phyloP scores from a whole-genome alignment of 2,329 filamentous ascomycete genomes.

The Cladorrhinum sp. region DNA sequence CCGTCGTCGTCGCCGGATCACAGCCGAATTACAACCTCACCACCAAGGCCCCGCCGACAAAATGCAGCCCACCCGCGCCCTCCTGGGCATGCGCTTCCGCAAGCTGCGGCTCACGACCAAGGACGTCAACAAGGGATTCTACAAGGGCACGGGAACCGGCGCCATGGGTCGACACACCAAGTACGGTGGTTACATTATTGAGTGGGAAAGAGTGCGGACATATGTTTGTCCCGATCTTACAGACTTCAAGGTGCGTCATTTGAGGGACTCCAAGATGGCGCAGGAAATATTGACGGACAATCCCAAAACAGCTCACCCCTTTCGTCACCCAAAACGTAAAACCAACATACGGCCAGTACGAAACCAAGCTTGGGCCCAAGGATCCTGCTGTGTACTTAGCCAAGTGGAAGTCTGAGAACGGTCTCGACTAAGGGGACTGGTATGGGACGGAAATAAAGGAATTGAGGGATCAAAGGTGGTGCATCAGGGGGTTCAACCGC shows the following conservation, averaged over 20 bases:
- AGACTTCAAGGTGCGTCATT: constrained; percentile 63
- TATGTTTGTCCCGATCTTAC: constrained; percentile 75
- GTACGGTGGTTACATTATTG: constrained; percentile 77
- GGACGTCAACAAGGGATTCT: constrained; percentile 88
- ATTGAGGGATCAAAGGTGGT: neutral
- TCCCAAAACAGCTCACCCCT: constrained; percentile 64
- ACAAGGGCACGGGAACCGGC: constrained; percentile 91
- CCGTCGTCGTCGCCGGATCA: neutral
- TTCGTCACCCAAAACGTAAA: constrained; percentile 66
- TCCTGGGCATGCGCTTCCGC: constrained; percentile 62
- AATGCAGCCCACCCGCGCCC: constrained; percentile 66
- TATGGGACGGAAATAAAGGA: neutral
- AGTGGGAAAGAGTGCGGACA: constrained; percentile 85
- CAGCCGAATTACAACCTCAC: neutral
- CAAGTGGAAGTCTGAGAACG: constrained; percentile 67
- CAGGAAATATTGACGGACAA: constrained; percentile 20
- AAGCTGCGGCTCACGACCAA: constrained; percentile 87
- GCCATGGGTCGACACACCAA: constrained; percentile 83
- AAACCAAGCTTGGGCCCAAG: constrained; percentile 50
- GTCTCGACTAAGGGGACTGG: constrained; percentile 45
- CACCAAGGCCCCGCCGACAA: constrained; percentile 23
- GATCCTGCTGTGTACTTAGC: constrained; percentile 61
- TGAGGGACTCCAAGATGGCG: neutral
- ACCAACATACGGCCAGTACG: constrained; percentile 51
- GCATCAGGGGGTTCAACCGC: neutral